Conservation (phyloP, 495 filamentous ascomycete genomes). For the Massariosphaeria phaeospora region DNA sequence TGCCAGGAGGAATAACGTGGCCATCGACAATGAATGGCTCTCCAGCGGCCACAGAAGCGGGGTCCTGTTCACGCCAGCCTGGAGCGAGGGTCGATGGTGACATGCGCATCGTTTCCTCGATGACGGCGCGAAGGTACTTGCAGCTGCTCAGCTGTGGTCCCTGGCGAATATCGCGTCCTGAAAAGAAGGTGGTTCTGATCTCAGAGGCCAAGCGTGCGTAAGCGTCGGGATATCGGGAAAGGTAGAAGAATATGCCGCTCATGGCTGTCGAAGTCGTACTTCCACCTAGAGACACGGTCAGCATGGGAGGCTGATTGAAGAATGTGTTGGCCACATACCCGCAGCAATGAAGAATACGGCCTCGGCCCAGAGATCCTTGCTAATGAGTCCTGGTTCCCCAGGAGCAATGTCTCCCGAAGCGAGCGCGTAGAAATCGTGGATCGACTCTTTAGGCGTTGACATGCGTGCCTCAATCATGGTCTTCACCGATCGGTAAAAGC, state of each 20-base stretch:
- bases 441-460: background rate
- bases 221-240: background rate
- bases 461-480: background rate
- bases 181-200: background rate
- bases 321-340: background rate
- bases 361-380: constrained; percentile 2
- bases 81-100: background rate
- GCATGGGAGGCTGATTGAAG: background rate
- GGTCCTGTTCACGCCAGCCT: background rate
- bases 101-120: constrained; percentile 19
- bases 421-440: constrained; percentile 6
- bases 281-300: background rate
- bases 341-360: constrained; percentile 1
- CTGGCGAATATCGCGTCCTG: background rate
- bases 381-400: background rate
- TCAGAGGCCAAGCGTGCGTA: background rate
- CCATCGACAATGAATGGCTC: constrained; percentile 42
- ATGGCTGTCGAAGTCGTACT: constrained; percentile 5
- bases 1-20: constrained; percentile 3
- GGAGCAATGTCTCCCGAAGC: constrained; percentile 1
- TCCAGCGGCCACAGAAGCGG: background rate
- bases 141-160: background rate
- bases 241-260: constrained; percentile 11
- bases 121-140: constrained; percentile 10
- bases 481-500: background rate